These are phyloP conservation scores for Lachnellula subtilissima DNA, from an alignment of 2,329 filamentous ascomycete species.

Conservation along the genomic window DNA sequence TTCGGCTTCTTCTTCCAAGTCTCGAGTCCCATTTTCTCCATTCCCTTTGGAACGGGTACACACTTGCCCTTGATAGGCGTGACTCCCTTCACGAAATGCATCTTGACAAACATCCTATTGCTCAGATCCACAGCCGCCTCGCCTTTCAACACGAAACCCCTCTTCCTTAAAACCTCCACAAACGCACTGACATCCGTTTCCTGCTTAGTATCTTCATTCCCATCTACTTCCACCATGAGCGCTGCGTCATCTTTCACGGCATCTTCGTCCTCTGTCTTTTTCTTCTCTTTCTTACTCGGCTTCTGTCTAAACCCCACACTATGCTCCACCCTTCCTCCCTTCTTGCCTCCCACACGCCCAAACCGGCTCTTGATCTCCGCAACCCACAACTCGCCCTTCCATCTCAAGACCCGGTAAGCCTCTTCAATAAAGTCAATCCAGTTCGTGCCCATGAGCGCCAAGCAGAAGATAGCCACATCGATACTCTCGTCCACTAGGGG, in stretches of 20 bases:
- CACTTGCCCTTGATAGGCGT: conserved; percentile 73
- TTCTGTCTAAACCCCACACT: conserved; percentile 68
- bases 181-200: conserved; percentile 88
- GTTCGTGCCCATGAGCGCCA: conserved; percentile 98
- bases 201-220: conserved; percentile 54
- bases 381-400: conserved; percentile 95
- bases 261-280: conserved; percentile 40
- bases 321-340: conserved; percentile 54
- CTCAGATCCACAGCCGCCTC: conserved; percentile 69
- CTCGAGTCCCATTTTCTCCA: conserved; percentile 53
- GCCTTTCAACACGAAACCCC: conserved; percentile 80
- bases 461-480: conserved; percentile 89
- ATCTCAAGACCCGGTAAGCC: conserved; percentile 83
- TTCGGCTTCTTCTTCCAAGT: conserved; percentile 70
- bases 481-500: conserved; percentile 70
- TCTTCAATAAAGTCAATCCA: conserved; percentile 97
- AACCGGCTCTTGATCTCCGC: conserved; percentile 96
- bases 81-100: conserved; percentile 87
- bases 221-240: conserved; percentile 67
- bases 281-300: conserved; percentile 39
- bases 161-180: conserved; percentile 71
- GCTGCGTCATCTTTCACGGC: conserved; percentile 49
- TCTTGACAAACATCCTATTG: conserved; percentile 98
- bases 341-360: conserved; percentile 49
- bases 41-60: conserved; percentile 38